Evolutionary conservation across 495 filamentous ascomycete species (phyloP).

Genomic region (Penicillium macrosclerotiorum): DNA sequence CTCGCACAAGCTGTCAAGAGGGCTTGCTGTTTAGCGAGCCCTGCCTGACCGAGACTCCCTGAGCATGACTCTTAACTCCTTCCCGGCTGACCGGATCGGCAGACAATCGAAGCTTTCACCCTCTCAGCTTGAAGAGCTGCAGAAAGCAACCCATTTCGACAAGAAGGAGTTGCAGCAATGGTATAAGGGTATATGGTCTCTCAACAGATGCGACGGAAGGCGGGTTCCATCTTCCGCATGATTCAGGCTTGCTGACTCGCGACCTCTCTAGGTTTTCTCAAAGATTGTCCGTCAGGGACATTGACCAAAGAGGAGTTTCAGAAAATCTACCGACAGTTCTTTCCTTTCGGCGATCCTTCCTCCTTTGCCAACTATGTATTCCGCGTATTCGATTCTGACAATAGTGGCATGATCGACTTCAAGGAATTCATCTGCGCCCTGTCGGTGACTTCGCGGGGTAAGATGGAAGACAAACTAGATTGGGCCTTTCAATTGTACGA

Average conservation of each 20-base stretch:
- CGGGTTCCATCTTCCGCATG: too few relatives aligned
- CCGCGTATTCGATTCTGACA: constrained; percentile 97
- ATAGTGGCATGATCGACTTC: constrained; percentile 96
- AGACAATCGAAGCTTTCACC: constrained; percentile 95
- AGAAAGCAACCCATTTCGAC: constrained; percentile 96
- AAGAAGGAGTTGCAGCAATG: constrained; percentile 99
- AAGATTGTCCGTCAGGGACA: constrained; percentile 95
- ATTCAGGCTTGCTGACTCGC: too few relatives aligned
- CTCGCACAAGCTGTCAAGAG: too few relatives aligned
- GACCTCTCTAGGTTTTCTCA: constrained; percentile 74
- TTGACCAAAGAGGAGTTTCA: constrained; percentile 98
- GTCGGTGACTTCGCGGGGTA: constrained; percentile 92
- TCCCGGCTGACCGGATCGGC: too few relatives aligned
- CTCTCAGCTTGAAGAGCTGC: constrained; percentile 89
- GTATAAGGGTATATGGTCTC: constrained; percentile 79
- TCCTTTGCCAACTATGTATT: constrained; percentile 99
- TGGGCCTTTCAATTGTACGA: constrained; percentile 99
- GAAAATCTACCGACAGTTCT: constrained; percentile 99
- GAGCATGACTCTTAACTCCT: not conserved
- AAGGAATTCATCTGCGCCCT: constrained; percentile 99
- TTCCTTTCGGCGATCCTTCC: constrained; percentile 95
- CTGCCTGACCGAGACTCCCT: too few relatives aligned
- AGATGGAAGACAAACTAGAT: constrained; percentile 99
- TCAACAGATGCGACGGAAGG: too few relatives aligned
- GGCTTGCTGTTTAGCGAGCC: too few relatives aligned